Evolutionary conservation across 2,329 filamentous ascomycete genomes (phyloP).

Genomic region (Knufia fluminis): DNA sequence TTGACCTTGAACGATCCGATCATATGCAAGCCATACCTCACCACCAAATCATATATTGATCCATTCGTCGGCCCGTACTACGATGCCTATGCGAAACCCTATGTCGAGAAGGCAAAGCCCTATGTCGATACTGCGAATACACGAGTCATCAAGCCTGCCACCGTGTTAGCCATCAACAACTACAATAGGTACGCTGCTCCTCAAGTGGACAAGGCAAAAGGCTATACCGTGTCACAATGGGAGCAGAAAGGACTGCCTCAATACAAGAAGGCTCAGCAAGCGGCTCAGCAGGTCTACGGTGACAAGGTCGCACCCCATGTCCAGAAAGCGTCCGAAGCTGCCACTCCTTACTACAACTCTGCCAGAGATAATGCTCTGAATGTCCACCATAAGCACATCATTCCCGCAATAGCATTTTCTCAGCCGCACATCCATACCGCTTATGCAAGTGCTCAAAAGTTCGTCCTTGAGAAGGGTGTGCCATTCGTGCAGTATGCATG

Average conservation of each 20-base stretch:
- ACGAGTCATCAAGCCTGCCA: conserved; percentile 58
- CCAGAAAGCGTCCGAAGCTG: conserved; percentile 45
- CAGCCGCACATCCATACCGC: conserved; percentile 63
- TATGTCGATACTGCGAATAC: conserved; percentile 54
- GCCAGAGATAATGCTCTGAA: conserved; percentile 54
- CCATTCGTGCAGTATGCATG: conserved; percentile 64
- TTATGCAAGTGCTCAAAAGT: conserved; percentile 57
- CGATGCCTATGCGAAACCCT: conserved; percentile 69
- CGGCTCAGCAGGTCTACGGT: conserved; percentile 59
- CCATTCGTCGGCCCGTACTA: conserved; percentile 83
- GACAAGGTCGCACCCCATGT: conserved; percentile 65
- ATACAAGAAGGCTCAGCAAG: conserved; percentile 53
- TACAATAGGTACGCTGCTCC: conserved; percentile 67
- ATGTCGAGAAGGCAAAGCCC: conserved; percentile 65
- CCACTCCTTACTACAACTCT: conserved; percentile 65
- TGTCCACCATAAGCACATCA: conserved; percentile 61
- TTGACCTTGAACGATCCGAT: conserved; percentile 61
- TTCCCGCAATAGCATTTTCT: conserved; percentile 66
- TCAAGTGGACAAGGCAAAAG: conserved; percentile 56
- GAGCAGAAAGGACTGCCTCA: conserved; percentile 67
- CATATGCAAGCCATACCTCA: conserved; percentile 72
- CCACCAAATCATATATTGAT: conserved; percentile 55
- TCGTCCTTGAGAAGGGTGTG: conserved; percentile 60
- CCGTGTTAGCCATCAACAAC: conserved; percentile 50
- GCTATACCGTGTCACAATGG: conserved; percentile 66